A percentile compares a stretch with the other conserved stretches of the same genome.
phyloP scores from a whole-genome alignment of 208 protist genomes.

The Trypanosoma melophagium region DNA sequence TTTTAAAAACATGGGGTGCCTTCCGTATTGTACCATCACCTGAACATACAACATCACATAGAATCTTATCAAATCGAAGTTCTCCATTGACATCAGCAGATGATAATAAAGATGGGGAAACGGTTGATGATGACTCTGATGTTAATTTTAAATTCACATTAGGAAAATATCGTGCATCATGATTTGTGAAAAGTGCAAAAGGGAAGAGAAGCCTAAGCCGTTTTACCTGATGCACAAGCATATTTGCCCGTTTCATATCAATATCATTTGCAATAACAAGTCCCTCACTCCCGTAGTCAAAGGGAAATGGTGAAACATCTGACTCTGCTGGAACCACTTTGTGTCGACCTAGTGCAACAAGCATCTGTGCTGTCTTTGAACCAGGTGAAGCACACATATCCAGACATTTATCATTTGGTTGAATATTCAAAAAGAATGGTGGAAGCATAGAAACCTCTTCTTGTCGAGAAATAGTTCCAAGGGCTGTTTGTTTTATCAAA shows the following conservation, averaged over 20 bases:
- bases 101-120: neutral
- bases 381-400: slow-evolving; percentile 92
- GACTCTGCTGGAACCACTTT: slow-evolving; percentile 49
- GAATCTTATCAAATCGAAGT: slow-evolving; percentile 90
- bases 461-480: slow-evolving; percentile 85
- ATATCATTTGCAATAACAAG: slow-evolving; percentile 89
- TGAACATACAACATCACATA: slow-evolving; percentile 95
- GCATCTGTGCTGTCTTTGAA: slow-evolving; percentile 90
- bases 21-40: slow-evolving; percentile 93
- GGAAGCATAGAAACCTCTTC: slow-evolving; percentile 87
- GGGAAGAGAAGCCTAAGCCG: slow-evolving; percentile 82
- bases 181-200: slow-evolving; percentile 89
- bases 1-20: slow-evolving; percentile 76
- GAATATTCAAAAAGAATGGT: slow-evolving; percentile 79
- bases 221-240: slow-evolving; percentile 88
- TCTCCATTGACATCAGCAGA: slow-evolving; percentile 58
- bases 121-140: slow-evolving; percentile 4
- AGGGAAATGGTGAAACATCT: slow-evolving; percentile 73
- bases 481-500: slow-evolving; percentile 76
- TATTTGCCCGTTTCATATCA: slow-evolving; percentile 81
- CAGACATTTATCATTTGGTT: slow-evolving; percentile 75
- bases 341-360: slow-evolving; percentile 78
- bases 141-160: slow-evolving; percentile 36
- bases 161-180: slow-evolving; percentile 87
- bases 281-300: slow-evolving; percentile 70